A percentile compares a stretch with the other conserved stretches of the same genome.
phyloP scores from a whole-genome alignment of 2,329 filamentous ascomycete genomes.

The Apiospora pterosperma region DNA sequence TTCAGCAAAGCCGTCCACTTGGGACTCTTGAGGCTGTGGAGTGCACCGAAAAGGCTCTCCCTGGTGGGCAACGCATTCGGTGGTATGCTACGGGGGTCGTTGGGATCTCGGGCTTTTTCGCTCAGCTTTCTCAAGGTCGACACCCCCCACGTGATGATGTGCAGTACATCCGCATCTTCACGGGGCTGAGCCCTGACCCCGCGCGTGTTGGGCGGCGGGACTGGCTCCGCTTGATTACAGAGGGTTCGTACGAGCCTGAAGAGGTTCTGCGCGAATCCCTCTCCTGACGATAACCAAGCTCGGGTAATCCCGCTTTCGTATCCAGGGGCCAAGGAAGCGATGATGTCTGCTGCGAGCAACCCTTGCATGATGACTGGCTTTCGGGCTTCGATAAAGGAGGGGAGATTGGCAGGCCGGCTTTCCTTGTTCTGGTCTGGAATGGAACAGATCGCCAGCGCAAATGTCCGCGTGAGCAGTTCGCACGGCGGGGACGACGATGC shows the following conservation, averaged over 20 bases:
- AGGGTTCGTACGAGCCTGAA: slow-evolving; percentile 72
- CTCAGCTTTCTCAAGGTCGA: slow-evolving; percentile 64
- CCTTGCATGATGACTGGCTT: slow-evolving; percentile 92
- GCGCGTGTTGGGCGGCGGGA: slow-evolving; percentile 31
- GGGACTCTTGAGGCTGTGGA: slow-evolving; percentile 57
- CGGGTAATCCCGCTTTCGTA: slow-evolving; percentile 71
- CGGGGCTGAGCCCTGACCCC: slow-evolving; percentile 27
- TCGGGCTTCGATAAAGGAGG: slow-evolving; percentile 72
- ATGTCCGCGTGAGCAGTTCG: slow-evolving; percentile 82
- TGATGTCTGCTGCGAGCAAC: slow-evolving; percentile 82
- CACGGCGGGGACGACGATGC: slow-evolving; percentile 60
- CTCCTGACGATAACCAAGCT: slow-evolving; percentile 78
- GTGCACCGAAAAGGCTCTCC: slow-evolving; percentile 63
- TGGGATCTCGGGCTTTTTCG: slow-evolving; percentile 64
- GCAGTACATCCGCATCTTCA: slow-evolving; percentile 51
- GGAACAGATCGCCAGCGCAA: slow-evolving; percentile 81
- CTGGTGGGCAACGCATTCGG: slow-evolving; percentile 61
- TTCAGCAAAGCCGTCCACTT: slow-evolving; percentile 64
- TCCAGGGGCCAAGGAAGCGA: slow-evolving; percentile 70
- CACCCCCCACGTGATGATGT: slow-evolving; percentile 66
- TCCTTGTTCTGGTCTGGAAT: slow-evolving; percentile 64
- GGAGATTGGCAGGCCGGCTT: slow-evolving; percentile 55
- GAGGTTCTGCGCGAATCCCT: slow-evolving; percentile 79
- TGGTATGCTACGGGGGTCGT: slow-evolving; percentile 51
- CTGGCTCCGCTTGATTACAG: slow-evolving; percentile 57